These are phyloP conservation scores for Vitis hybrid DNA, from an alignment of 177 flowering plant species.

Conservation along the genomic window DNA sequence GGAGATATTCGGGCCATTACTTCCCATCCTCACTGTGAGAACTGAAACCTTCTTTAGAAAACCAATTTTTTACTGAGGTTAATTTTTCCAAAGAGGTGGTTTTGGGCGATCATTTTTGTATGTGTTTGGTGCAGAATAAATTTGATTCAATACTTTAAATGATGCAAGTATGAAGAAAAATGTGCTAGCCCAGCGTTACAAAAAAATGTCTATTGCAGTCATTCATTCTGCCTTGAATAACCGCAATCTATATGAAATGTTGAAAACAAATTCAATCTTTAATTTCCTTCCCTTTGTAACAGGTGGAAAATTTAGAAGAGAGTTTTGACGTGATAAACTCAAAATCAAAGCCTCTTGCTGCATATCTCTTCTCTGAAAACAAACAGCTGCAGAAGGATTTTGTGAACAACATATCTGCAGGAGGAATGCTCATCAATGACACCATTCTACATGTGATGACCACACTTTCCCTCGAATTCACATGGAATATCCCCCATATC, in stretches of 20 bases:
- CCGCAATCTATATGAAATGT: too few relatives aligned
- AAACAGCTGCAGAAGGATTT: slow-evolving; percentile 22
- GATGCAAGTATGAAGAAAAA: too few relatives aligned
- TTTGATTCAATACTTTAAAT: too few relatives aligned
- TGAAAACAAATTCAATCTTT: not conserved
- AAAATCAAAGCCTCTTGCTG: slow-evolving; percentile 35
- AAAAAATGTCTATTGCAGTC: too few relatives aligned
- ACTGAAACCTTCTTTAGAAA: not conserved
- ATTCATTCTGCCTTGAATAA: too few relatives aligned
- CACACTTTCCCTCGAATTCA: not conserved
- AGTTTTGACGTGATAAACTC: slow-evolving; percentile 27
- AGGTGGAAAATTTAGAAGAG: slow-evolving; percentile 36
- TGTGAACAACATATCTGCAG: slow-evolving; percentile 29
- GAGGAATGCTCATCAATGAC: slow-evolving; percentile 36
- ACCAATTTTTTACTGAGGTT: too few relatives aligned
- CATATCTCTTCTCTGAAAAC: slow-evolving; percentile 30
- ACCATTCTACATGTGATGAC: slow-evolving; percentile 22
- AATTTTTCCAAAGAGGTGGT: too few relatives aligned
- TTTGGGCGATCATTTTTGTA: not conserved
- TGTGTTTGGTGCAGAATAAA: too few relatives aligned
- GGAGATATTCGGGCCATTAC: slow-evolving; percentile 44
- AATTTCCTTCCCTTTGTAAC: not conserved
- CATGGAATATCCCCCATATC: not conserved
- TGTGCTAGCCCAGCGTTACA: too few relatives aligned
- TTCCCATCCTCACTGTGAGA: slow-evolving; percentile 33